Conservation (phyloP, 805 yeast species). For the Jamesozyma gamospora region DNA sequence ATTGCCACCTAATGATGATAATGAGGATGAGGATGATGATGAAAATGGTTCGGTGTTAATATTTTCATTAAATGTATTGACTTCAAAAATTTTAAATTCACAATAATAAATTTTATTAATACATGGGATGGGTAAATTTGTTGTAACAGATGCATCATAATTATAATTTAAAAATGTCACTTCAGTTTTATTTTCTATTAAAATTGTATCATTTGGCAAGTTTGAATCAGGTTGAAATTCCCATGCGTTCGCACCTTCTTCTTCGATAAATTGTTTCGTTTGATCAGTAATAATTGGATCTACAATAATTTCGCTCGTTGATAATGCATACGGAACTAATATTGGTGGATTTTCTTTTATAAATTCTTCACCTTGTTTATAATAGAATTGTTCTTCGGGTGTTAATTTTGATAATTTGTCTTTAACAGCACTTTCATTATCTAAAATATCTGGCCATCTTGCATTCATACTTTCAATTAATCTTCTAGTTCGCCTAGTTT, state of each 20-base stretch:
- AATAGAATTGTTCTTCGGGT: constrained; percentile 31
- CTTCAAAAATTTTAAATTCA: constrained; percentile 73
- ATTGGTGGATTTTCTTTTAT: constrained; percentile 36
- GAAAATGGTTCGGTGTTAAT: neutral
- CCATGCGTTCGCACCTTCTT: constrained; percentile 85
- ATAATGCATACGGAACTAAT: constrained; percentile 22
- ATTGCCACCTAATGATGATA: constrained; percentile 1
- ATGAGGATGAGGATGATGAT: neutral
- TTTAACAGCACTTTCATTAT: constrained; percentile 50
- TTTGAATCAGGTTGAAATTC: constrained; percentile 57
- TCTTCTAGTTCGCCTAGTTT: neutral
- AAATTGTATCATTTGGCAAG: constrained; percentile 44
- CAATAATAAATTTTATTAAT: constrained; percentile 80
- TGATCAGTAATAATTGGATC: constrained; percentile 30
- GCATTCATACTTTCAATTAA: constrained; percentile 7
- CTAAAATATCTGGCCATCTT: constrained; percentile 46
- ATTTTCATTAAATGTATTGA: constrained; percentile 29
- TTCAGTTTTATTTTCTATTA: constrained; percentile 58
- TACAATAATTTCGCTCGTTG: constrained; percentile 9
- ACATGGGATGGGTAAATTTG: constrained; percentile 78
- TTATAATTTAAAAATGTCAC: constrained; percentile 46
- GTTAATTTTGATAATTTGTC: constrained; percentile 56
- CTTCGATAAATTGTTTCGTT: constrained; percentile 50
- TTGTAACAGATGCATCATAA: constrained; percentile 57
- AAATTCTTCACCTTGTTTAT: constrained; percentile 33